Percentiles rank a stretch among this genome's conserved stretches.
Evolutionary conservation across 2,329 filamentous ascomycete species (phyloP).

Genomic region (Aspergillus viridinutans): DNA sequence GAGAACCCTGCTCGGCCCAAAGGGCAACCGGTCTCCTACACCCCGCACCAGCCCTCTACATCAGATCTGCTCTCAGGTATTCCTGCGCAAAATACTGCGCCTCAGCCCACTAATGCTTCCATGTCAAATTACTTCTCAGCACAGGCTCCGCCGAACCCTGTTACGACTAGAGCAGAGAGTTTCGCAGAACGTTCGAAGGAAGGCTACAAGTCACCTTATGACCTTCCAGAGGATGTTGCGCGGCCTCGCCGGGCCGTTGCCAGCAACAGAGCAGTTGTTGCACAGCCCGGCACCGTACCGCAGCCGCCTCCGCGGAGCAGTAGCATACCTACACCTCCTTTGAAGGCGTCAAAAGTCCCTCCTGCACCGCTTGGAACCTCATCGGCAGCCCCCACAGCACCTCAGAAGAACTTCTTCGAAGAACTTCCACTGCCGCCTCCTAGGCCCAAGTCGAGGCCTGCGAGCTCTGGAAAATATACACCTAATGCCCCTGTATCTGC

Average conservation of each 20-base stretch:
- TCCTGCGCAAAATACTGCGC: slow-evolving; percentile 17
- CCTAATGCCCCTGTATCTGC: slow-evolving; percentile 29
- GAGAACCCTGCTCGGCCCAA: slow-evolving; percentile 18
- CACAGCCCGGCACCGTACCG: slow-evolving; percentile 42
- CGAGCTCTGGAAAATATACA: slow-evolving; percentile 41
- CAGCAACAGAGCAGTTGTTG: slow-evolving; percentile 52
- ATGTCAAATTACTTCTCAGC: slow-evolving; percentile 25
- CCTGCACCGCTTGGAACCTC: slow-evolving; percentile 30
- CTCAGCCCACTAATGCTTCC: slow-evolving; percentile 12
- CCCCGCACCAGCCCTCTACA: slow-evolving; percentile 49
- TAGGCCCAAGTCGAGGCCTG: slow-evolving; percentile 53
- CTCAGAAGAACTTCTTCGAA: slow-evolving; percentile 64
- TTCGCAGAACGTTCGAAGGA: slow-evolving; percentile 88
- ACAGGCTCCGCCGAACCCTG: slow-evolving; percentile 23
- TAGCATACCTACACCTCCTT: slow-evolving; percentile 48
- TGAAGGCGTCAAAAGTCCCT: slow-evolving; percentile 13
- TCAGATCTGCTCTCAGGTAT: slow-evolving; percentile 42
- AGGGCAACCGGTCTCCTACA: slow-evolving; percentile 42
- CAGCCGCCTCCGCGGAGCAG: slow-evolving; percentile 59
- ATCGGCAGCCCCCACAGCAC: slow-evolving; percentile 22
- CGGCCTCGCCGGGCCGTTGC: slow-evolving; percentile 59
- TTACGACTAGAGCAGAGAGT: slow-evolving; percentile 62
- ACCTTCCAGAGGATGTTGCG: slow-evolving; percentile 82
- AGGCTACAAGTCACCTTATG: slow-evolving; percentile 91
- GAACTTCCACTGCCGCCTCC: slow-evolving; percentile 61